Evolutionary conservation across 2,329 filamentous ascomycete genomes (phyloP).

Genomic region (Calonectria honghensis): DNA sequence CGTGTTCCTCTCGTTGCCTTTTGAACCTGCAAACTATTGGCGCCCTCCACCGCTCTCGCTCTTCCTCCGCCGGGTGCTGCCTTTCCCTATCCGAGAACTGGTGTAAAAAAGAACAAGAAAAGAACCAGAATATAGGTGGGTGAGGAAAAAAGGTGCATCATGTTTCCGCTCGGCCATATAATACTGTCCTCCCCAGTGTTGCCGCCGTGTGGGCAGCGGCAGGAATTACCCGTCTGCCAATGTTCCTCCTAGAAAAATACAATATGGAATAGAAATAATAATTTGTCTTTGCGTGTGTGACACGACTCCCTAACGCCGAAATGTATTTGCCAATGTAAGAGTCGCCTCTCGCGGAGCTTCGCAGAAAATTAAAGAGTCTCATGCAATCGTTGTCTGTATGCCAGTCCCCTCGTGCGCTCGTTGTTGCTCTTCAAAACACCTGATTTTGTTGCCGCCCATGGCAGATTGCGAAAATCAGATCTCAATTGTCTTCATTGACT

Average conservation of each 20-base stretch:
- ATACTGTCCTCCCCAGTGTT: conserved; percentile 16
- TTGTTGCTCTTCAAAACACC: conserved; percentile 48
- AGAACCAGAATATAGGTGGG: conserved; percentile 42
- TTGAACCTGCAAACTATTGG: conserved; percentile 21
- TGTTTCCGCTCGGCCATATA: conserved; percentile 40
- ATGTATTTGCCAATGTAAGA: conserved; percentile 51
- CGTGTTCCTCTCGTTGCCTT: conserved; percentile 11
- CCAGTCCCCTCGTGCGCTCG: conserved; percentile 51
- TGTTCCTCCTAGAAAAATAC: conserved; percentile 44
- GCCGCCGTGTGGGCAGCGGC: conserved; percentile 18
- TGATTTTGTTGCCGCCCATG: conserved; percentile 27
- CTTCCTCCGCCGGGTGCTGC: conserved; percentile 26
- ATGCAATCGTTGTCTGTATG: conserved; percentile 56
- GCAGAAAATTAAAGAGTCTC: conserved; percentile 61
- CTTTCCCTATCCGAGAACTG: conserved; percentile 26
- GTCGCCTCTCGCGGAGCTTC: conserved; percentile 47
- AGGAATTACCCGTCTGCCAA: conserved; percentile 30
- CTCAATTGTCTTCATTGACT: conserved; percentile 77
- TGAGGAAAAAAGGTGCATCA: conserved; percentile 45
- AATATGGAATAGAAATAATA: conserved; percentile 45
- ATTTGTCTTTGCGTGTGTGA: conserved; percentile 52
- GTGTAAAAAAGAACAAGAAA: conserved; percentile 43
- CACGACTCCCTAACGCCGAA: conserved; percentile 55
- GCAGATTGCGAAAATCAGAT: conserved; percentile 63
- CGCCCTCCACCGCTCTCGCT: conserved; percentile 27